Conservation (phyloP, 805 yeast species). For the Starmerella potacharoeniae region DNA sequence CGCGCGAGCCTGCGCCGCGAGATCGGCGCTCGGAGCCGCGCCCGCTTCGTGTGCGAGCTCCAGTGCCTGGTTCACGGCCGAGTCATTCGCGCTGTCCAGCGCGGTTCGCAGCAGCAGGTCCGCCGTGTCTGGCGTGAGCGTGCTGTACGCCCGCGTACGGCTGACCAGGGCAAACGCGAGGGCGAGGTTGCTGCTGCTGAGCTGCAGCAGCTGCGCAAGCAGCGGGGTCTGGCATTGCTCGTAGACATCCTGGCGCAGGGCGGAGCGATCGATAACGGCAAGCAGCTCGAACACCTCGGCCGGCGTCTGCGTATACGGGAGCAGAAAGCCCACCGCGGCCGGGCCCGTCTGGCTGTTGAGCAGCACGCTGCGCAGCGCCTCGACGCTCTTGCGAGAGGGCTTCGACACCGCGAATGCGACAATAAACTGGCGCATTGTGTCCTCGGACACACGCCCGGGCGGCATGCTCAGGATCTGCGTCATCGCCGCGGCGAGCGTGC, state of each 20-base stretch:
- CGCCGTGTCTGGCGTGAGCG: neutral
- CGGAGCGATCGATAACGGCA: slow-evolving; percentile 17
- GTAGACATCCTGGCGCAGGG: slow-evolving; percentile 17
- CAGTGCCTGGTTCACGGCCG: neutral
- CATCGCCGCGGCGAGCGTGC: slow-evolving; percentile 21
- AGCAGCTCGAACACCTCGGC: slow-evolving; percentile 25
- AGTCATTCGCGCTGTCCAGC: neutral
- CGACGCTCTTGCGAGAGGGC: slow-evolving; percentile 14
- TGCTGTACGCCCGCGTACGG: neutral
- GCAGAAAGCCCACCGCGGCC: slow-evolving; percentile 21
- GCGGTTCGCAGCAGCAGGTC: neutral
- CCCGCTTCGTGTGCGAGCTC: neutral
- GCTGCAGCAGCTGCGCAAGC: slow-evolving; percentile 14
- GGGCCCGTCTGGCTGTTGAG: slow-evolving; percentile 12
- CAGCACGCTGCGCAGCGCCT: slow-evolving; percentile 2
- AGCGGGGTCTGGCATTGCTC: slow-evolving; percentile 23
- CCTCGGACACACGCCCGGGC: slow-evolving; percentile 14
- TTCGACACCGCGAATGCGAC: slow-evolving; percentile 15
- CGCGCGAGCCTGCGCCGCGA: neutral
- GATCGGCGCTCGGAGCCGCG: neutral
- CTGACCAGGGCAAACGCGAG: slow-evolving; percentile 8
- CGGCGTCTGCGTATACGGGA: slow-evolving; percentile 19
- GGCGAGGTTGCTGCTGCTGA: slow-evolving; percentile 1
- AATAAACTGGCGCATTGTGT: slow-evolving; percentile 21
- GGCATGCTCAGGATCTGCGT: slow-evolving; percentile 4